Percentiles rank a stretch among this genome's conserved stretches.
Evolutionary conservation across 768 basidiomycete species (phyloP).

Genomic region (Leccinum obscurum): DNA sequence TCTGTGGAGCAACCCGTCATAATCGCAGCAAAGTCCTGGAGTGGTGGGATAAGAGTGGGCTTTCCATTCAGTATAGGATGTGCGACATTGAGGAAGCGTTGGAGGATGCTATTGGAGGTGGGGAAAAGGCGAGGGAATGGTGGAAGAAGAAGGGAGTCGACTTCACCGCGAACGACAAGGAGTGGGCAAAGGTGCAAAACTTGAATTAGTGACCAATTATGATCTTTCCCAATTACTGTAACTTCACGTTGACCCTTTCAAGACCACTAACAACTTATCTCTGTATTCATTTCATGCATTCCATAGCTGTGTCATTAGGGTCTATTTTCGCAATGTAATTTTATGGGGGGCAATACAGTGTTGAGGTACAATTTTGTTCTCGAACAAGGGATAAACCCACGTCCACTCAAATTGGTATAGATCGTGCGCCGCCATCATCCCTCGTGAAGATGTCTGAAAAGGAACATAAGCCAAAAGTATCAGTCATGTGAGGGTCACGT

Average conservation of each 20-base stretch:
- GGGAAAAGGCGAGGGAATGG: slow-evolving; percentile 73
- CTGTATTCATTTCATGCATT: not conserved
- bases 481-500: slow-evolving; percentile 20
- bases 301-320: slow-evolving; percentile 2
- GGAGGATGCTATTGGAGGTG: slow-evolving; percentile 84
- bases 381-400: not conserved
- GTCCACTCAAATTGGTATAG: slow-evolving; percentile 1
- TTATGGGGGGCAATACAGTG: slow-evolving; percentile 11
- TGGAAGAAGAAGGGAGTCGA: slow-evolving; percentile 82
- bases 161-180: slow-evolving; percentile 80
- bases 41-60: slow-evolving; percentile 84
- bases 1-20: slow-evolving; percentile 78
- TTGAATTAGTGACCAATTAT: slow-evolving; percentile 50
- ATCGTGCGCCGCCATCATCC: slow-evolving; percentile 12
- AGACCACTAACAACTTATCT: slow-evolving; percentile 2
- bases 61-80: slow-evolving; percentile 83
- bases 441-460: slow-evolving; percentile 34
- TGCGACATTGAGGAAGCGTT: slow-evolving; percentile 92
- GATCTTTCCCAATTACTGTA: too few species aligned
- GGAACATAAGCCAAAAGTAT: not conserved
- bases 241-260: not conserved
- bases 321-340: slow-evolving; percentile 11
- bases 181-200: slow-evolving; percentile 84
- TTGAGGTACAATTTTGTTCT: slow-evolving; percentile 12
- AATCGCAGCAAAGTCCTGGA: slow-evolving; percentile 80